These are phyloP conservation scores for Mycena maculata DNA, from an alignment of 768 basidiomycete species.

Conservation along the genomic window DNA sequence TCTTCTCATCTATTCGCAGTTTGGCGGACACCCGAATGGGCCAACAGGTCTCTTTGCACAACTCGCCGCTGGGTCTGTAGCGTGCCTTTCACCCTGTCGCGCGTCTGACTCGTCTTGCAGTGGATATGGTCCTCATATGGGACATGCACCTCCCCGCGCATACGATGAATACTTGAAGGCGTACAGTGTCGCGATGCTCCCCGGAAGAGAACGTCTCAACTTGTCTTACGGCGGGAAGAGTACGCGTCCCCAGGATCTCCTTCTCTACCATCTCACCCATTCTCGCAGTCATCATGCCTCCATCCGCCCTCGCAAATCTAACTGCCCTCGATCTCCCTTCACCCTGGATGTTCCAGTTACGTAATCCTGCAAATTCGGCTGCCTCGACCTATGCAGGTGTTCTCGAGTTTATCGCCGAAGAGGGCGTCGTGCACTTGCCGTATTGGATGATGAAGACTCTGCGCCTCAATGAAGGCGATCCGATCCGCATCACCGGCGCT, in stretches of 20 bases:
- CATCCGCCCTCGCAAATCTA: constrained; percentile 90
- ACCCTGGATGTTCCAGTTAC: constrained; percentile 97
- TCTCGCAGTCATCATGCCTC: constrained; percentile 89
- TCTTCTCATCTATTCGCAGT: constrained; percentile 41
- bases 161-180: constrained; percentile 96
- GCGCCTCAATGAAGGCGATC: constrained; percentile 92
- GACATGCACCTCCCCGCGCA: constrained; percentile 71
- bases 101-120: constrained; percentile 62
- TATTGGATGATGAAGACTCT: constrained; percentile 99
- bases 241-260: constrained; percentile 47
- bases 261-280: constrained; percentile 18
- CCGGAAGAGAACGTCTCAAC: constrained; percentile 87
- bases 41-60: constrained; percentile 75
- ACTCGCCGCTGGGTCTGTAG: constrained; percentile 54
- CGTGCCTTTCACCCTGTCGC: not conserved
- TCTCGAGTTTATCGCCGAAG: constrained; percentile 97
- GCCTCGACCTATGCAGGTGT: constrained; percentile 96
- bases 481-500: constrained; percentile 90
- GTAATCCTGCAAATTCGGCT: constrained; percentile 87
- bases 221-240: constrained; percentile 98
- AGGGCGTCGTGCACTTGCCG: constrained; percentile 94
- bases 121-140: constrained; percentile 57
- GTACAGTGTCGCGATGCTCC: constrained; percentile 95
- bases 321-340: constrained; percentile 88
- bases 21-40: constrained; percentile 57